Evolutionary conservation across 2,329 filamentous ascomycete species (phyloP).

Genomic region (Arthrobotrys entomopaga): DNA sequence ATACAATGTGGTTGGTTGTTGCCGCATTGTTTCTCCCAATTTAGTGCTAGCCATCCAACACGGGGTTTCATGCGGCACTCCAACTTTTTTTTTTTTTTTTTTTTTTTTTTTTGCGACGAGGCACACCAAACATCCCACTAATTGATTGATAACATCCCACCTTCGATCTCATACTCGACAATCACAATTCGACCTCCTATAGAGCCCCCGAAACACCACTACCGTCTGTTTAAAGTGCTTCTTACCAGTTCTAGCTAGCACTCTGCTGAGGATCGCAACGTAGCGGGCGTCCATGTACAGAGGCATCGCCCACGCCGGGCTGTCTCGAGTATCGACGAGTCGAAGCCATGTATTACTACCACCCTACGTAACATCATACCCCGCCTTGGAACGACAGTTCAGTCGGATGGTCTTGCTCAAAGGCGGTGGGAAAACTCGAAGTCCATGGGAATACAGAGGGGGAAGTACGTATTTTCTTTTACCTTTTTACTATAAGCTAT

Average conservation of each 20-base stretch:
- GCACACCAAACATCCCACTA: not conserved
- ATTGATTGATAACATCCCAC: too few species aligned
- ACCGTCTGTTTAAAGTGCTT: too few species aligned
- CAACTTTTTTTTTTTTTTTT: slow-evolving; percentile 7
- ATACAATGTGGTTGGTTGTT: not conserved
- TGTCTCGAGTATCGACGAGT: slow-evolving; percentile 45
- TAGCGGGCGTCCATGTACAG: slow-evolving; percentile 29
- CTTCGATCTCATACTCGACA: too few species aligned
- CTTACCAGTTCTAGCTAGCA: too few species aligned
- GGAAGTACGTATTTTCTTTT: slow-evolving; percentile 5
- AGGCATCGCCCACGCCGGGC: slow-evolving; percentile 50
- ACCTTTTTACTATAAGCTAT: not conserved
- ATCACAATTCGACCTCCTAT: too few species aligned
- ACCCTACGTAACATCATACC: slow-evolving; percentile 3
- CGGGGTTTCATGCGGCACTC: slow-evolving; percentile 27
- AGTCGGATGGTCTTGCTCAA: not conserved
- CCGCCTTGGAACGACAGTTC: slow-evolving; percentile 4
- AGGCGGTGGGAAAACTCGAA: not conserved
- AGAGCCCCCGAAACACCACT: too few species aligned
- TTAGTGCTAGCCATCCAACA: not conserved
- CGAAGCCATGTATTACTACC: slow-evolving; percentile 23
- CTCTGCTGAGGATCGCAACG: too few species aligned
- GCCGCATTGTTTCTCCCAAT: slow-evolving; percentile 7
- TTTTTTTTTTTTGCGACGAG: slow-evolving; percentile 14
- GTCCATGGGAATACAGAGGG: slow-evolving; percentile 28